Conservation (phyloP, 139 green algal species). For the Auxenochlorella pyrenoidosa region DNA sequence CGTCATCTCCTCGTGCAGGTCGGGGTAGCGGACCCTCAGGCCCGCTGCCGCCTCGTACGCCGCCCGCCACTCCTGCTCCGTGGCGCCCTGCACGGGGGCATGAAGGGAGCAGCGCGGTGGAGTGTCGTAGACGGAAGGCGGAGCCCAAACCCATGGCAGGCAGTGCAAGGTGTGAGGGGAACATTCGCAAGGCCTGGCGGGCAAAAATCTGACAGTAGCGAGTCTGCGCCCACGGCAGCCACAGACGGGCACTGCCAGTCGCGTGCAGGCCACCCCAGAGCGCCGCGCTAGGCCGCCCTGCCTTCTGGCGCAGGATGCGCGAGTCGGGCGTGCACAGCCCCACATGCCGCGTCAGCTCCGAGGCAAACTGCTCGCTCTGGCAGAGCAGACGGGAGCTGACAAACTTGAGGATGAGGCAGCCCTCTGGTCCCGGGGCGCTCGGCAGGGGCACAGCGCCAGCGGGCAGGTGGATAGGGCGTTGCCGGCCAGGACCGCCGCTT, state of each 20-base stretch:
- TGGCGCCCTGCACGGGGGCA: background rate
- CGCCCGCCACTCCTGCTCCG: conserved; percentile 51
- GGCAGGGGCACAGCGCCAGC: background rate
- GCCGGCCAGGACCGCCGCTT: background rate
- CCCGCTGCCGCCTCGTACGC: conserved; percentile 27
- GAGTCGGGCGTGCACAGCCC: conserved; percentile 69
- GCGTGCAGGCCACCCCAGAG: no score
- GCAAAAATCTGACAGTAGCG: no score
- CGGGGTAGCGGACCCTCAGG: conserved; percentile 32
- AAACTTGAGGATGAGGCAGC: conserved; percentile 78
- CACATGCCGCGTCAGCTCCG: conserved; percentile 80
- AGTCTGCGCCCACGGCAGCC: no score
- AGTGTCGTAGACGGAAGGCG: no score
- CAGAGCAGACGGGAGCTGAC: conserved; percentile 56
- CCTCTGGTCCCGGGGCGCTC: conserved; percentile 20
- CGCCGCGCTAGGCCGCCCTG: background rate
- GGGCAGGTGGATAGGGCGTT: background rate
- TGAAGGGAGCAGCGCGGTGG: background rate
- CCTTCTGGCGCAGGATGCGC: conserved; percentile 74
- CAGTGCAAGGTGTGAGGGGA: no score
- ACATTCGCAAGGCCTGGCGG: no score
- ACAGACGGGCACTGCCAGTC: no score
- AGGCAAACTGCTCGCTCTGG: conserved; percentile 85
- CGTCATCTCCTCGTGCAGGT: conserved; percentile 70
- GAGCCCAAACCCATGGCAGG: no score